Evolutionary conservation across 2,329 filamentous ascomycete genomes (phyloP), one percentile per base, ranked within the genome.

Genomic region (Leptographium galeiforme): DNA sequence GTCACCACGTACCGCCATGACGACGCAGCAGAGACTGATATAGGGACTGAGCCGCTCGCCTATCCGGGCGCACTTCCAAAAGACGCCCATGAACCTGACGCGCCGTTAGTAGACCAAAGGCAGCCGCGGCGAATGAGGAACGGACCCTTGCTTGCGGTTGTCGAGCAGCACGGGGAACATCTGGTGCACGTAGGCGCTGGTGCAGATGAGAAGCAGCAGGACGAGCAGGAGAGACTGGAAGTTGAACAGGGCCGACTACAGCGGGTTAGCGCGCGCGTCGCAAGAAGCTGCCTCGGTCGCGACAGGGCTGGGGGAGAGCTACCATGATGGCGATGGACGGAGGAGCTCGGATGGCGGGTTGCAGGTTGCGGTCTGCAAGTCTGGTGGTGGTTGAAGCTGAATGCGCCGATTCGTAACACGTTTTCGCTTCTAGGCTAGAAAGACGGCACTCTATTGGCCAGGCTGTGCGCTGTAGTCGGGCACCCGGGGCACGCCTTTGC

Each of bases 221-320:
- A 96, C 91, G 63, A 97, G 81, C 62, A 98, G 81, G 61, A 97
- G 85, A 55, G 89, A 95, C 70, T 96, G 89, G 75, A 98, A 97
- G 73, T 97, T 97, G 83, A 98, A 96, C 64, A 98, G 85, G 53
- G 93, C 93, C 56, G 93, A 87, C 93, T 96, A 64, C 13, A 11
- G 16, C 10, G 11, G 8, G 40, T 44, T 25, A 52, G 38, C 40
- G 33, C 14, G 34, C 10, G 19, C 16, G 30, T 19, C 32, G 25
- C 40, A 10, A 41, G 30, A 19, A 19, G 25, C 25, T 10, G 14
- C 33, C 2, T 10, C 14, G 14, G 13, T 34, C 36, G n/a, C 10
- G 12, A 11, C 30, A 8, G 14, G 19, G 12, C 18, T 18, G 33
- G n/a, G 18, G n/a, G 50, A 34, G 6, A 18, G 11, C n/a, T 40